phyloP scores from a whole-genome alignment of 148 eudicot species.

The Vaccinium corymbosum region DNA sequence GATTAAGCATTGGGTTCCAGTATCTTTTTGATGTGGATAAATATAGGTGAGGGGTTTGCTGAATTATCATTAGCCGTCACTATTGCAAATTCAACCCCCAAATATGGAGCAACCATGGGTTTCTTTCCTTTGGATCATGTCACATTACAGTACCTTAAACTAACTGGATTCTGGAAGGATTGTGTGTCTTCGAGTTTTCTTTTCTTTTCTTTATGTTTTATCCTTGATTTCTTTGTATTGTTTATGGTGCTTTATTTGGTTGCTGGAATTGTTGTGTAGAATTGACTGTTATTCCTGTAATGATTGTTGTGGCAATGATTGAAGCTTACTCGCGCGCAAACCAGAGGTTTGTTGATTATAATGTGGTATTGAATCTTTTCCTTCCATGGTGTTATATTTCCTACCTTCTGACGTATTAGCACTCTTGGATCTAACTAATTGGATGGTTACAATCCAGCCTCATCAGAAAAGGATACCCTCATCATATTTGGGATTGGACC shows the following conservation, averaged over 20 bases:
- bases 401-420: neutral
- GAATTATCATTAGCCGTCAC: constrained; percentile 76
- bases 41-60: constrained; percentile 70
- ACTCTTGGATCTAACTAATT: constrained; percentile 9
- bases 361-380: constrained; percentile 41
- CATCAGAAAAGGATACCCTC: constrained; percentile 69
- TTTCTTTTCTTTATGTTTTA: neutral
- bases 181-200: constrained; percentile 56
- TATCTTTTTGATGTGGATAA: constrained; percentile 7
- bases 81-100: constrained; percentile 95
- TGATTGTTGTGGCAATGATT: constrained; percentile 56
- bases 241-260: too few species aligned
- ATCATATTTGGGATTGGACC: constrained; percentile 70
- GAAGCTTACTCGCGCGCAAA: constrained; percentile 87
- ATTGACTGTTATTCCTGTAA: neutral
- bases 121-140: constrained; percentile 93
- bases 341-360: constrained; percentile 90
- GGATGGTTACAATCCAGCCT: constrained; percentile 45
- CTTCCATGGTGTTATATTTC: neutral
- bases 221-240: neutral
- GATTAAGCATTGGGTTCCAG: neutral
- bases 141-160: constrained; percentile 69
- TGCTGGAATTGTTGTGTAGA: neutral
- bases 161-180: constrained; percentile 67
- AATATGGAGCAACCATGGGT: constrained; percentile 97